Evolutionary conservation across 805 yeast species (phyloP).

Genomic region (Wickerhamiella parazyma): DNA sequence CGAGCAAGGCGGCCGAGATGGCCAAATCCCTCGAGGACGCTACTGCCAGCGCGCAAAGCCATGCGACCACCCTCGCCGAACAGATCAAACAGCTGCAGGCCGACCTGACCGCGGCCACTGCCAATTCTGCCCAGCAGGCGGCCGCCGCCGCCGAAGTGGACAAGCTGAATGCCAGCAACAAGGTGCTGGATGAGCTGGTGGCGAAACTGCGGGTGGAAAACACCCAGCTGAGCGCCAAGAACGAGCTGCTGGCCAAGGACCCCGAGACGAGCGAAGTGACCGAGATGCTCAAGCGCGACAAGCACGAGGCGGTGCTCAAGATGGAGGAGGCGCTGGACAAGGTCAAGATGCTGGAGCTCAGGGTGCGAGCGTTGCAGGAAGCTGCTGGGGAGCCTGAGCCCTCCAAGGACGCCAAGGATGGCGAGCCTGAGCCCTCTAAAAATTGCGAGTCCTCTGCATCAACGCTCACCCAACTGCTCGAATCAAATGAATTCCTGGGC

Average conservation of each 20-base stretch:
- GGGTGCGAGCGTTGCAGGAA: neutral
- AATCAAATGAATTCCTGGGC: neutral
- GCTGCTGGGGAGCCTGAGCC: no score
- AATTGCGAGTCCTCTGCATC: no score
- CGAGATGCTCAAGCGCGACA: slow-evolving; percentile 3
- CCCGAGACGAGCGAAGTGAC: neutral
- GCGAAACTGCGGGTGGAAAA: neutral
- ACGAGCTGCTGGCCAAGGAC: neutral
- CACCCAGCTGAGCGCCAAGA: neutral
- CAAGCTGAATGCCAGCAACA: no score
- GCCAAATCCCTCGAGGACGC: neutral
- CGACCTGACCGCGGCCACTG: neutral
- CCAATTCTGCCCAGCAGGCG: neutral
- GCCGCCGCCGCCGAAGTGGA: neutral
- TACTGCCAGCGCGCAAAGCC: neutral
- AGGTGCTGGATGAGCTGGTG: neutral
- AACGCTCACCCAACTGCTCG: neutral
- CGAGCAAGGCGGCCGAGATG: slow-evolving; percentile 2
- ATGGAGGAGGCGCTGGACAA: neutral
- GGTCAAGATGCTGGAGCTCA: neutral
- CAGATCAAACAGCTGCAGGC: neutral
- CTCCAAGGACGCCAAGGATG: no score
- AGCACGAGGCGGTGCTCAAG: neutral
- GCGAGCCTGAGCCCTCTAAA: no score
- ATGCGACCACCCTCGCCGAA: neutral